Conservation (phyloP, 2,329 filamentous ascomycete species). For the Bipolaris cookei region DNA sequence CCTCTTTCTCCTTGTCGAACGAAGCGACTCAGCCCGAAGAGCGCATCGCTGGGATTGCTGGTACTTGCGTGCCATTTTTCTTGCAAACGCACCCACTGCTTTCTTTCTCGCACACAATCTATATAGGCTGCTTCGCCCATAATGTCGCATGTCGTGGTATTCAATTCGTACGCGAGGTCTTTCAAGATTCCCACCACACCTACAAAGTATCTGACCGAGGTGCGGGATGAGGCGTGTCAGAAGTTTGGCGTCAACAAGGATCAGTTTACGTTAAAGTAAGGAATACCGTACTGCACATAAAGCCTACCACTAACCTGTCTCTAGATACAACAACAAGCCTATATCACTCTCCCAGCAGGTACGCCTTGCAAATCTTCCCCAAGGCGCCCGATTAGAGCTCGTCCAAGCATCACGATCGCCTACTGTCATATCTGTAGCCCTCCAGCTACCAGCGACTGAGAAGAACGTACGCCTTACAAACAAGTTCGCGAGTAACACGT, state of each 20-base stretch:
- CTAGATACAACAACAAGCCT: slow-evolving; percentile 72
- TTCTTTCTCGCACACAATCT: slow-evolving; percentile 35
- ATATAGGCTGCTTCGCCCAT: slow-evolving; percentile 57
- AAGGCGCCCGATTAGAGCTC: slow-evolving; percentile 91
- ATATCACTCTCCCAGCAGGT: slow-evolving; percentile 86
- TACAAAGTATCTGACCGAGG: slow-evolving; percentile 79
- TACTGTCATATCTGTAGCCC: slow-evolving; percentile 83
- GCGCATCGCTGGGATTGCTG: slow-evolving; percentile 35
- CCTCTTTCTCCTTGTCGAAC: slow-evolving; percentile 37
- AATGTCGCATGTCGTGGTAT: slow-evolving; percentile 87
- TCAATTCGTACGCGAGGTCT: slow-evolving; percentile 78
- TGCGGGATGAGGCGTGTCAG: slow-evolving; percentile 84
- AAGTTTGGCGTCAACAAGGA: slow-evolving; percentile 77
- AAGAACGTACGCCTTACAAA: slow-evolving; percentile 72
- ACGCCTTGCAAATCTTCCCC: slow-evolving; percentile 78
- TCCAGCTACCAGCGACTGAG: slow-evolving; percentile 69
- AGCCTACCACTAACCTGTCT: slow-evolving; percentile 5
- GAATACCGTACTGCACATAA: slow-evolving; percentile 7
- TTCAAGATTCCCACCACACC: slow-evolving; percentile 84
- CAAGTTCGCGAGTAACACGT: slow-evolving; percentile 87
- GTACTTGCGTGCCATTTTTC: slow-evolving; percentile 35
- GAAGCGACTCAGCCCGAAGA: slow-evolving; percentile 36
- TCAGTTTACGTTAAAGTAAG: slow-evolving; percentile 81
- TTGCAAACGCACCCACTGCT: slow-evolving; percentile 36
- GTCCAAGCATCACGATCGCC: slow-evolving; percentile 85